These are phyloP conservation scores for Xerocomus amazonicus DNA, from an alignment of 1,284 basidiomycete species.

Conservation along the genomic window DNA sequence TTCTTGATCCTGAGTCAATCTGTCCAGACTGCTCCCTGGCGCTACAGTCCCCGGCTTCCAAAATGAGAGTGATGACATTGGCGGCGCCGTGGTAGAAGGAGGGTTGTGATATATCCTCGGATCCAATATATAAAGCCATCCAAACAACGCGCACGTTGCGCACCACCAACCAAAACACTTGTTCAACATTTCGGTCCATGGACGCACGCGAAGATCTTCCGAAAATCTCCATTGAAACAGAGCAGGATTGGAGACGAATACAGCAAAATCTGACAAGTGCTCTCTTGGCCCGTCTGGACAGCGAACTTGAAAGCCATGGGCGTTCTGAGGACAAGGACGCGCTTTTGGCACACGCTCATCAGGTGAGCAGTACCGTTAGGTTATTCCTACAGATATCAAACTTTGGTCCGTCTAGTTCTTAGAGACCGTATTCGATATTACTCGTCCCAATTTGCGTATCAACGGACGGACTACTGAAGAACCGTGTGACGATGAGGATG, in stretches of 20 bases:
- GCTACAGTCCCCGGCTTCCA: constrained; percentile 84
- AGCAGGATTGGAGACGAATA: constrained; percentile 60
- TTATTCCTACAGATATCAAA: constrained; percentile 4
- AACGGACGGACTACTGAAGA: constrained; percentile 75
- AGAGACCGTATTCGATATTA: constrained; percentile 57
- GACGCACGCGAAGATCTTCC: constrained; percentile 53
- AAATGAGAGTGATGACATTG: constrained; percentile 52
- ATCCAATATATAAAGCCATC: too few species aligned
- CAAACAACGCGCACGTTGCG: neutral
- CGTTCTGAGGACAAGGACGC: constrained; percentile 40
- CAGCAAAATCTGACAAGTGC: constrained; percentile 47
- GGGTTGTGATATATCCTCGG: neutral
- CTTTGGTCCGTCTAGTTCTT: constrained; percentile 45
- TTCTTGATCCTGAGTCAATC: constrained; percentile 73
- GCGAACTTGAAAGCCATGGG: constrained; percentile 35
- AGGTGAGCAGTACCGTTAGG: constrained; percentile 35
- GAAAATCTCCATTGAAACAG: constrained; percentile 59
- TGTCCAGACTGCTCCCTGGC: constrained; percentile 86
- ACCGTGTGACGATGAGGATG: constrained; percentile 41
- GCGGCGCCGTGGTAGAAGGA: neutral
- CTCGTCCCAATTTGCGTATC: constrained; percentile 69
- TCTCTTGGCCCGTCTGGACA: constrained; percentile 43
- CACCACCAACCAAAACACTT: constrained; percentile 11
- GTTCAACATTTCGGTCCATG: constrained; percentile 13
- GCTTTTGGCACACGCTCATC: constrained; percentile 46